Base-by-base conservation (phyloP, 176 grass and related monocot species). In the Ensete glaucum region DNA sequence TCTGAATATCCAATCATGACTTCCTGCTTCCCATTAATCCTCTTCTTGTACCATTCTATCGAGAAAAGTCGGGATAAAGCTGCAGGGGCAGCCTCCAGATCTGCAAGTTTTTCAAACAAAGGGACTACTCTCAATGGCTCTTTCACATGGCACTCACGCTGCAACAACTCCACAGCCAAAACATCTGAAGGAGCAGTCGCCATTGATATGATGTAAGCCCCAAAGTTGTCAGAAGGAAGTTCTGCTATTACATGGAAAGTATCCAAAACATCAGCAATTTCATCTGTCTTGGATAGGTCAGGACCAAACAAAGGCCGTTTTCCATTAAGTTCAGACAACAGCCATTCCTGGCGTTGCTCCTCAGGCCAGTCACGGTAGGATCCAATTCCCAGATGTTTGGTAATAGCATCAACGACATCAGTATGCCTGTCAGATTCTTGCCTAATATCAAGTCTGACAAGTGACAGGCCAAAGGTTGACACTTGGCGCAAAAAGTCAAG, bases 381-480 rank as follows among this genome's bases (percentile, higher is more conserved):
- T 8, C 82, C 82, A 52, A 84, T 84, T 60, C 70, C 76, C 49
- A 84, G 60, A 66, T 84, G 48, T 1, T 54, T 84, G 14, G 82
- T 84, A 10, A 79, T 84, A 6, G 76, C 82, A 79, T 84, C 82
- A 54, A 79, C 23, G 9, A 75, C 82, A 75, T 84, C 82, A 62
- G 27, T 70, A 74, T 97, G 94, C 21, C 94, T 83, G 50, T 97
- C 90, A 73, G 94, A 97, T 81, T 97, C 94, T 82, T 97, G 94
- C 64, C 94, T 89, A 82, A 93, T 97, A 83, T 97, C 94, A 83
- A 97, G 94, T 80, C 84, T 92, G 26, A 97, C 94, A 73, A 97
- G 82, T 27, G 88, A 91, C 52, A 97, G 80, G 55, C 94, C 94
- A 77, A 97, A 97, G 34, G 94, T 97, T 17, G 94, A 97, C 17